phyloP scores from a whole-genome alignment of 371 early-diverging fungal species.

The Mucor piriformis region DNA sequence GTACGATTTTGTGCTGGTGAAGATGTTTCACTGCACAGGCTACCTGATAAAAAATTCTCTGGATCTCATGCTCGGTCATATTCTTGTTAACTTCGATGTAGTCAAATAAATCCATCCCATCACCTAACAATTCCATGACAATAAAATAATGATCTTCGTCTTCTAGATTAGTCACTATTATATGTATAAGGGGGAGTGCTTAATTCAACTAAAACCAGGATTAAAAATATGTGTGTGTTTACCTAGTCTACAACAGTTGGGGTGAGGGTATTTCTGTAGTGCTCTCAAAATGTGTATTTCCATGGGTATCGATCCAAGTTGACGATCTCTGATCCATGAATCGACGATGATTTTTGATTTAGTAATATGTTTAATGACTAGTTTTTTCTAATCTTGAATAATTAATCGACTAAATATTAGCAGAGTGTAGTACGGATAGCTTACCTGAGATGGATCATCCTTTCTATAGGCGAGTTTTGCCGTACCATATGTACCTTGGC shows the following conservation, averaged over 20 bases:
- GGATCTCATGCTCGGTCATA: slow-evolving; percentile 58
- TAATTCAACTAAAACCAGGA: neutral
- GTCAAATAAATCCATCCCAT: slow-evolving; percentile 70
- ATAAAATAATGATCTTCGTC: slow-evolving; percentile 67
- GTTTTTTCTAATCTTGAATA: slow-evolving; percentile 22
- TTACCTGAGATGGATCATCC: slow-evolving; percentile 55
- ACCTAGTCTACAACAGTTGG: slow-evolving; percentile 61
- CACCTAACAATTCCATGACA: slow-evolving; percentile 60
- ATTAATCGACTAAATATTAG: no score
- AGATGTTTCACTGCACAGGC: slow-evolving; percentile 63
- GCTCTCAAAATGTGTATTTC: slow-evolving; percentile 71
- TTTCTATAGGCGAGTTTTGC: slow-evolving; percentile 56
- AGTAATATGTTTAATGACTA: slow-evolving; percentile 71
- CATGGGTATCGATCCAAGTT: slow-evolving; percentile 64
- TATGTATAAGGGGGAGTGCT: neutral
- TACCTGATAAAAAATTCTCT: slow-evolving; percentile 61
- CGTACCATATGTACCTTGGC: slow-evolving; percentile 72
- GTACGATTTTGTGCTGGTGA: slow-evolving; percentile 71
- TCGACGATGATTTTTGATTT: slow-evolving; percentile 69
- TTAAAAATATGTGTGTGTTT: slow-evolving; percentile 1
- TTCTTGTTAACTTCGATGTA: slow-evolving; percentile 62
- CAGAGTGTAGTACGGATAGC: no score
- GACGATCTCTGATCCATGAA: slow-evolving; percentile 68
- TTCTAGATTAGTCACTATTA: slow-evolving; percentile 46
- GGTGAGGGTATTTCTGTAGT: slow-evolving; percentile 58